Evolutionary conservation across 225 moss, liverwort and hornwort genomes (phyloP).

Genomic region (Pseudisothecium myosuroides): DNA sequence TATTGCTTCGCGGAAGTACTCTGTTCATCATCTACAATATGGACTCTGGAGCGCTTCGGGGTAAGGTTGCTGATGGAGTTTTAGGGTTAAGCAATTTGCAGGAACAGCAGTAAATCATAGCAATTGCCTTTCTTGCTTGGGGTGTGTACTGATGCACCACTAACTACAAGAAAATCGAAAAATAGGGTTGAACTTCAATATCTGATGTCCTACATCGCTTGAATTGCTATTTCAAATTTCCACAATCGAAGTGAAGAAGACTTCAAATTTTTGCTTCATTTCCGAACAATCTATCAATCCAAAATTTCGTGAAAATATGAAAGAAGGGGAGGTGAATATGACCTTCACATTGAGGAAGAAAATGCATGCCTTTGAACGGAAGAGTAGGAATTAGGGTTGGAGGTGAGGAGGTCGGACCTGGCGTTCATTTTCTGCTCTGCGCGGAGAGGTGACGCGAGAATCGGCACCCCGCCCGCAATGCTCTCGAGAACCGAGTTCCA

Average conservation of each 20-base stretch:
- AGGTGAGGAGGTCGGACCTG: not conserved
- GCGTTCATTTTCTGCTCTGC: conserved; percentile 22
- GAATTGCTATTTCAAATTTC: not conserved
- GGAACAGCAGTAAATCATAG: not conserved
- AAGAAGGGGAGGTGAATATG: not conserved
- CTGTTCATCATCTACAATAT: not conserved
- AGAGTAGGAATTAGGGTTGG: not conserved
- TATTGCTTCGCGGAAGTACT: not conserved
- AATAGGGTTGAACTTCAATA: too few species aligned
- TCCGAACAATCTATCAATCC: not conserved
- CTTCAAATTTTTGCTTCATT: not conserved
- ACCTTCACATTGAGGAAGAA: not conserved
- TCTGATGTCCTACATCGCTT: not conserved
- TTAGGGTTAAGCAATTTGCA: not conserved
- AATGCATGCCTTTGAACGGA: not conserved
- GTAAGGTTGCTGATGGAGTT: not conserved
- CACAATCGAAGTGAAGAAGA: not conserved
- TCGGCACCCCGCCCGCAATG: not conserved
- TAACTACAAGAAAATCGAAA: not conserved
- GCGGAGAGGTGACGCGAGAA: conserved; percentile 10
- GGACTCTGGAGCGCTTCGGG: not conserved
- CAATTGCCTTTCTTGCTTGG: too few species aligned
- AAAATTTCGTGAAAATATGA: too few species aligned
- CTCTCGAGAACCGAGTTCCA: conserved; percentile 23
- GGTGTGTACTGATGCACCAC: not conserved